Evolutionary conservation across 257 asterid species (phyloP).

Genomic region (Verbena officinalis): DNA sequence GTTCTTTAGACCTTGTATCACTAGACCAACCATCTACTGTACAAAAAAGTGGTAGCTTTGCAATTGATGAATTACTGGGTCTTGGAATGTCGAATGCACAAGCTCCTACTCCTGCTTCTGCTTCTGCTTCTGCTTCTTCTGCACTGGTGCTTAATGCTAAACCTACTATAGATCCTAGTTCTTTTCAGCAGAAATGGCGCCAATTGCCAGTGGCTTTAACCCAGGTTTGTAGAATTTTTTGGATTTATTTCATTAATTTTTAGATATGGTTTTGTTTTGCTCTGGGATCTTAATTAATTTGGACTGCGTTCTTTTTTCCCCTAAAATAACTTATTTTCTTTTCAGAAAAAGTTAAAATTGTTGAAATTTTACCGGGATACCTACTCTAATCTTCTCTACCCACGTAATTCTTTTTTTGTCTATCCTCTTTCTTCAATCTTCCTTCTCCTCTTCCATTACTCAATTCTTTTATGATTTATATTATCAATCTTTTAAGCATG

Average conservation of each 20-base stretch:
- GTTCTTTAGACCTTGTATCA: conserved; percentile 74
- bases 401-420: too few relatives aligned
- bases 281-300: too few relatives aligned
- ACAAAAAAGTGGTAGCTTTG: conserved; percentile 52
- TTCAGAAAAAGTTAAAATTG: too few relatives aligned
- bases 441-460: too few relatives aligned
- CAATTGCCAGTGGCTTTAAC: conserved; percentile 68
- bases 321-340: too few relatives aligned
- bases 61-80: conserved; percentile 88
- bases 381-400: too few relatives aligned
- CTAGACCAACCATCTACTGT: conserved; percentile 59
- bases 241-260: conserved; percentile 11
- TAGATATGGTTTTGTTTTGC: too few relatives aligned
- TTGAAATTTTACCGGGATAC: too few relatives aligned
- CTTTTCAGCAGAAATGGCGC: conserved; percentile 98
- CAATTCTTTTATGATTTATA: too few relatives aligned
- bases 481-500: too few relatives aligned
- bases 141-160: conserved; percentile 70
- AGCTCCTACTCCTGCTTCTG: conserved; percentile 49
- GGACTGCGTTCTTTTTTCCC: too few relatives aligned
- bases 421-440: too few relatives aligned
- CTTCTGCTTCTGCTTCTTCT: conserved; percentile 55
- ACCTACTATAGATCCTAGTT: conserved; percentile 67
- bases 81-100: conserved; percentile 66
- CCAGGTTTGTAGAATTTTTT: conserved; percentile 51